Conservation (phyloP, 2,329 filamentous ascomycete genomes). For the Ramichloridium luteum region DNA sequence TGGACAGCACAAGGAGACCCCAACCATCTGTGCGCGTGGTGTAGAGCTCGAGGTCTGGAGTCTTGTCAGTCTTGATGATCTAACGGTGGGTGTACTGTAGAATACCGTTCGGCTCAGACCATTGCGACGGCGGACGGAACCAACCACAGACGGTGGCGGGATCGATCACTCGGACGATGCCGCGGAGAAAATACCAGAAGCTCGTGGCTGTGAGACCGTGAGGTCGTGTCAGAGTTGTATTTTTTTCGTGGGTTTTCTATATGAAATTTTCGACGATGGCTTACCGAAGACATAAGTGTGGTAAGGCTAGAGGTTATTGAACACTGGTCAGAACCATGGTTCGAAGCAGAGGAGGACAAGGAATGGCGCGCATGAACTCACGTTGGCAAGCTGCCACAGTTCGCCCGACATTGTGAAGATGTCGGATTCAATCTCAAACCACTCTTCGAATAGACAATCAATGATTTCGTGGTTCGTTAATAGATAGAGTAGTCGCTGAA, state of each 20-base stretch:
- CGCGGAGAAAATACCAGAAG: constrained; percentile 27
- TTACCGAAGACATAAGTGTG: constrained; percentile 17
- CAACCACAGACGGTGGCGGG: constrained; percentile 24
- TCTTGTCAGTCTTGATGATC: too few species aligned
- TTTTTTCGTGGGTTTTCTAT: too few species aligned
- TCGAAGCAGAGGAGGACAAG: too few species aligned
- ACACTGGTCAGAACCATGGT: too few species aligned
- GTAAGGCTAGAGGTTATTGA: constrained; percentile 15
- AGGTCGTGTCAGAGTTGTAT: too few species aligned
- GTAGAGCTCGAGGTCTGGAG: constrained; percentile 27
- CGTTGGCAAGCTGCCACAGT: too few species aligned
- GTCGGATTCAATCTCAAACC: too few species aligned
- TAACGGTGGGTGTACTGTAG: not conserved
- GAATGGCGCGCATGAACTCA: too few species aligned
- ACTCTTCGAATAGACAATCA: too few species aligned
- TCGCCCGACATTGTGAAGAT: too few species aligned
- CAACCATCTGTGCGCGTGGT: constrained; percentile 26
- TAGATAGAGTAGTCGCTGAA: too few species aligned
- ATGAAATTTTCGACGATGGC: not conserved
- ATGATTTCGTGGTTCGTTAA: too few species aligned
- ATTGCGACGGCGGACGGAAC: constrained; percentile 23
- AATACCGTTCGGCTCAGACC: constrained; percentile 15
- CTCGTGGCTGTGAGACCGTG: constrained; percentile 16
- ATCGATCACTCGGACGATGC: constrained; percentile 22
- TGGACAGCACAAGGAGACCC: constrained; percentile 22